Base-by-base conservation (phyloP, 2,329 filamentous ascomycete genomes). In the Nemania diffusa region DNA sequence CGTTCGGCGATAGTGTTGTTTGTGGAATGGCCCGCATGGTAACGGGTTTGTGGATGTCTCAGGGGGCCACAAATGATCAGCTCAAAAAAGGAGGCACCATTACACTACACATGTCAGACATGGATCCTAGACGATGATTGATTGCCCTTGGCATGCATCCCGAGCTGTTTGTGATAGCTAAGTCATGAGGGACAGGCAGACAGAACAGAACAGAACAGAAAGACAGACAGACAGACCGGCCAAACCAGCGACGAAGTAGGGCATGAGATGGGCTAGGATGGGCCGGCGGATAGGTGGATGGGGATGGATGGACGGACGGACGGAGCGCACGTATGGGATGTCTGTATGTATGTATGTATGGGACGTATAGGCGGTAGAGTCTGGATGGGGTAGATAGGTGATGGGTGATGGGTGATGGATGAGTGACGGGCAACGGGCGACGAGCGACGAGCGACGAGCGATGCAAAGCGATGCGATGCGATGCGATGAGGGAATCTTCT, bases 21-120 rank as follows among this genome's bases (percentile, higher is more conserved):
- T 62, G 67, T 62, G 55, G 55, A 57, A 67, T 58, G 52, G 53
- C 59, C 61, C 65, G 58, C 68, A 65, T 64, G 65, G 57, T 46
- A 53, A 53, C 57, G 69, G 63, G 61, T 56, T 60, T 53, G 57
- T 48, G 40, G 56, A 37, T 62, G 59, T 69, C 58, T 64, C 62
- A 62, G 8, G 61, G 62, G 40, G 55, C 56, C 27, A 62, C 40
- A 48, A 46, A 42, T 51, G 60, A 62, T 60, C 60, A 67, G 63
- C 64, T 63, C 55, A 63, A 62, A 59, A 29, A 61, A 55, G 48
- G 62, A 46, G 22, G 22, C 24, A 55, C 50, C 40, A 62, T 55
- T 48, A 55, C 44, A 67, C 46, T 46, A 63, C 59, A 69, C 66
- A 67, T 64, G 69, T 62, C 66, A 62, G 52, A 63, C 64, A 64